phyloP scores from a whole-genome alignment of 768 basidiomycete genomes.

The Russula vinacea region DNA sequence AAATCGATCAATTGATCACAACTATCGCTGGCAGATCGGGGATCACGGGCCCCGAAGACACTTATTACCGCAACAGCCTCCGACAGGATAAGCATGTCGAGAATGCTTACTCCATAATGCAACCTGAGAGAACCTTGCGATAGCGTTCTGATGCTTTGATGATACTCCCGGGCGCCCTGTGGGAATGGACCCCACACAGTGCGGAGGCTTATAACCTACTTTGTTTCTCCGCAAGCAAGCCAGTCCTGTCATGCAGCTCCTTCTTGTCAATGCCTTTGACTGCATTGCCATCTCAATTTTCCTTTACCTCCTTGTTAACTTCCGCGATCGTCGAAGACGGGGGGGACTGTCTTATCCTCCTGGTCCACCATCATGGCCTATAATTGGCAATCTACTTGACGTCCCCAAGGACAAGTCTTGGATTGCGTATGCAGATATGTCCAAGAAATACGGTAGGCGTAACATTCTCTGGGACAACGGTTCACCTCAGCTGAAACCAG shows the following conservation, averaged over 20 bases:
- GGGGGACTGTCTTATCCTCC: background rate
- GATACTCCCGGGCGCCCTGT: too few relatives aligned
- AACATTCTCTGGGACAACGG: background rate
- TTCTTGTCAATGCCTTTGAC: background rate
- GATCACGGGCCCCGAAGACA: too few relatives aligned
- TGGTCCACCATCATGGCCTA: background rate
- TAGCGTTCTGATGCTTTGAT: too few relatives aligned
- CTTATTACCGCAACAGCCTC: too few relatives aligned
- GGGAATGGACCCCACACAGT: too few relatives aligned
- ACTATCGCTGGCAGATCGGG: too few relatives aligned
- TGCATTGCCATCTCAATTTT: background rate
- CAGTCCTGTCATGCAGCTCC: background rate
- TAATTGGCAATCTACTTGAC: background rate
- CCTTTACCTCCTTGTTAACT: background rate
- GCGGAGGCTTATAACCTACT: background rate
- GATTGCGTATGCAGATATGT: background rate
- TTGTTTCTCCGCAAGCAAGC: background rate
- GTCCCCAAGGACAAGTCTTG: background rate
- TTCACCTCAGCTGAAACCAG: background rate
- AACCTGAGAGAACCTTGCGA: too few relatives aligned
- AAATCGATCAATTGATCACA: too few relatives aligned
- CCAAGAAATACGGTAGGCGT: conserved; percentile 2
- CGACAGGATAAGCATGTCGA: too few relatives aligned
- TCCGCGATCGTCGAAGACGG: background rate
- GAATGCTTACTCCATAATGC: too few relatives aligned